Conservation (phyloP, 163 green algal genomes). For the Chlamydomonas reinhardtii region DNA sequence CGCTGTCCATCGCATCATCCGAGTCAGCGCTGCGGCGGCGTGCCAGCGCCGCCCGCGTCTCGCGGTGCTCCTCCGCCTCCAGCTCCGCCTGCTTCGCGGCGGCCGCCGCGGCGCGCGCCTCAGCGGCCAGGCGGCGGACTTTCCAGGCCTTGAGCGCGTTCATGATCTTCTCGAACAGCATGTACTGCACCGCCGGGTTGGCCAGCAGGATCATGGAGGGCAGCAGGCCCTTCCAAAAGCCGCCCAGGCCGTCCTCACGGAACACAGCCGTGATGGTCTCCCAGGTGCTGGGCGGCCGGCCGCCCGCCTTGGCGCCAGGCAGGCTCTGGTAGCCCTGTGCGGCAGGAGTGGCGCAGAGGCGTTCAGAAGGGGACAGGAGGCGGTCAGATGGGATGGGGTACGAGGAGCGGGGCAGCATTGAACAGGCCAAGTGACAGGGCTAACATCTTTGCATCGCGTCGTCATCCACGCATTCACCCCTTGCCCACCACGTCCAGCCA, state of each 20-base stretch:
- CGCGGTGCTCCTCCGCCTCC: not conserved
- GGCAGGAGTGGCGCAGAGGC: not conserved
- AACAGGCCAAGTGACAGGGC: too few relatives aligned
- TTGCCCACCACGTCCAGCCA: too few relatives aligned
- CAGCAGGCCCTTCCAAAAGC: slow-evolving; percentile 81
- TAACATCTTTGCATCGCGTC: too few relatives aligned
- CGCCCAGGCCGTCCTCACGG: slow-evolving; percentile 50
- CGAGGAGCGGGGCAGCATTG: not conserved
- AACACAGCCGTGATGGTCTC: slow-evolving; percentile 30
- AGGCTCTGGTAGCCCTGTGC: slow-evolving; percentile 36
- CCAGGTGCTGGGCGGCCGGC: slow-evolving; percentile 15
- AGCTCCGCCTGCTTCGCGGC: not conserved
- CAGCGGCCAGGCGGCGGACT: not conserved
- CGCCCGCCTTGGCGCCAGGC: not conserved
- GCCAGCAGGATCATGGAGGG: slow-evolving; percentile 92
- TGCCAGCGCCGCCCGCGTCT: not conserved
- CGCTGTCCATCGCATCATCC: slow-evolving; percentile 11
- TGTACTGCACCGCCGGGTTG: slow-evolving; percentile 92
- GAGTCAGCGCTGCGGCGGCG: slow-evolving; percentile 15
- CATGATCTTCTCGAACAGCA: slow-evolving; percentile 84
- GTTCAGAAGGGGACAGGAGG: not conserved
- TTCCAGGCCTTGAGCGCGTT: slow-evolving; percentile 46
- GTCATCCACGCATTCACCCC: too few relatives aligned
- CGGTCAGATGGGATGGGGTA: not conserved
- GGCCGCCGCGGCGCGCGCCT: not conserved